Evolutionary conservation across 345 rosid genomes (phyloP).

Genomic region (Eucalyptus leucophloia): DNA sequence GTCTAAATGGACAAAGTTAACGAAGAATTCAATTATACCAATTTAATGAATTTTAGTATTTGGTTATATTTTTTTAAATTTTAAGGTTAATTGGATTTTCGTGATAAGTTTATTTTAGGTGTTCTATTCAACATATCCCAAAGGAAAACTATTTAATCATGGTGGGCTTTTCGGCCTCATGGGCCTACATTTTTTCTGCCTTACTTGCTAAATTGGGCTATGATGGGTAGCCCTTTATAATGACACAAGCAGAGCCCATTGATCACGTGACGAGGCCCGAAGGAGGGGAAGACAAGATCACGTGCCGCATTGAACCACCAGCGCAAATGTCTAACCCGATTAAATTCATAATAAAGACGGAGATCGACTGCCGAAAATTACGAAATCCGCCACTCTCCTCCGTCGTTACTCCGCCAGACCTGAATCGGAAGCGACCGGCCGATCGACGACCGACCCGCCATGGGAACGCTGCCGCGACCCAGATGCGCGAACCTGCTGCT

Average conservation of each 20-base stretch:
- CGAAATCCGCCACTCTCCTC: background rate
- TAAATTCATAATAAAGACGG: background rate
- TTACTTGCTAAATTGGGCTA: too few species aligned
- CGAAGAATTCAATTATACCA: fast-evolving
- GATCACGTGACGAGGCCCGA: too few species aligned
- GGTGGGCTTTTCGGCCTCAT: background rate
- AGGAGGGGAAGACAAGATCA: too few species aligned
- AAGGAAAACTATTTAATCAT: too few species aligned
- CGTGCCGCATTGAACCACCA: too few species aligned
- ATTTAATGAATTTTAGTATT: fast-evolving
- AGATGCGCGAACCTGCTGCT: background rate
- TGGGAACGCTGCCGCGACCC: background rate
- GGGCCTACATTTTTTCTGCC: too few species aligned
- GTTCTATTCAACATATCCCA: fast-evolving
- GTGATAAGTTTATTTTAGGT: too few species aligned
- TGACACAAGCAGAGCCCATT: too few species aligned
- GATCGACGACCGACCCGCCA: background rate
- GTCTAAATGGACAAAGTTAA: too few species aligned
- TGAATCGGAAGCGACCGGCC: background rate
- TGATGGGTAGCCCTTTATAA: too few species aligned
- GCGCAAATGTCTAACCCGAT: background rate
- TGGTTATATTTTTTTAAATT: fast-evolving
- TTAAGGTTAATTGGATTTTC: fast-evolving
- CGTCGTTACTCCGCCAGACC: background rate
- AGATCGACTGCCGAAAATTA: background rate